Evolutionary conservation across 179 eudicot species (phyloP), one percentile per base, ranked within the genome.

Genomic region (Heliamphora pulchella): DNA sequence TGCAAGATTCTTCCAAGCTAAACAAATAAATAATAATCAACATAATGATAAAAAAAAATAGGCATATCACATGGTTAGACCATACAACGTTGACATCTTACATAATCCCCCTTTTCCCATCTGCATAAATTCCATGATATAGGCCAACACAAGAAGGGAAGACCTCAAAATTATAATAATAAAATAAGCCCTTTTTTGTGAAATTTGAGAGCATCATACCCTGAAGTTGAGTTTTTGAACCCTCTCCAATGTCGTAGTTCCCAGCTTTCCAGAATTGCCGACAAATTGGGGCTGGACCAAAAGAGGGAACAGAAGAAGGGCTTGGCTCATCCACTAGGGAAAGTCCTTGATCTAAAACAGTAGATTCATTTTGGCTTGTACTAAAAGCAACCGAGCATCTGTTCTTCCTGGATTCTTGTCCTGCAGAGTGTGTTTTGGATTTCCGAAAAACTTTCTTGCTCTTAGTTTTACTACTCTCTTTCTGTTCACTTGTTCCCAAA

Each of bases 201-300:
- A 48, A 62, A 50, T n/a, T 51, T 18, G 8, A 50, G 6, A 65
- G 51, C 43, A 17, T 31, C 51, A 55, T 80, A 82, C 84, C 64
- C 64, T 78, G 48, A 20, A 20, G 48, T 20, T 50, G 44, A 15
- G 78, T 39, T 54, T 73, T 78, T 63, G 74, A 68, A 57, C 44
- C 51, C 20, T 46, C 62, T 5, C 76, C 71, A 1, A 5, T 41
- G 9, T 80, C 55, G n/a, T 81, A 80, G 77, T 64, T 75, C 46
- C 86, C 86, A 73, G 86, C 79, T 64, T 77, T 77, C 79, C 79
- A 77, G 59, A 77, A 77, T 63, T 77, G 79, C 71, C 79, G 79
- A 64, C 79, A 77, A 6, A 77, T 63, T 31, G 79, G 79, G 3
- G 71, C 79, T 47, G 71, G 17, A 77, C 68, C 63, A 41, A 41